Evolutionary conservation across 345 rosid genomes (phyloP), one percentile per base, ranked within the genome.

Genomic region (Luvunga scandens): DNA sequence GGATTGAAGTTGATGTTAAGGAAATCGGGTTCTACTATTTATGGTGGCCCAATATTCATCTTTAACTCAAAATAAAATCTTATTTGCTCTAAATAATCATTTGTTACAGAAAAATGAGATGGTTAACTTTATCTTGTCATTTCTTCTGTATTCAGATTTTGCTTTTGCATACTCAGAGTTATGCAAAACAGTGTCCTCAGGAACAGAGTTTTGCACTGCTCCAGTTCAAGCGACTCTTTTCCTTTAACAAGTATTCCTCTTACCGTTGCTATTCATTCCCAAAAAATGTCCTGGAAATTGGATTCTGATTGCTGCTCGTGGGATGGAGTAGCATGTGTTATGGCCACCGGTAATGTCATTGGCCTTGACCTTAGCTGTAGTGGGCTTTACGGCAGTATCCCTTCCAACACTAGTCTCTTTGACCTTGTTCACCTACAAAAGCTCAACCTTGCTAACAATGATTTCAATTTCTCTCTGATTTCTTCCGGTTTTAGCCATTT

Each of bases 211-310:
- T 13, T 38, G 69, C 76, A 8, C 53, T 69, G 36, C 72, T 67
- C 7, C 69, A 39, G 25, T 72, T 80, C 24, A 79, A 63, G 18
- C 57, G 53, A 55, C 53, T 71, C 16, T 25, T 76, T 62, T 66
- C 74, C 9, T 8, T 18, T 10, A 24, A 16, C 13, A 6, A 4
- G 10, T 2, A 8, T 4, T 22, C 5, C 39, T 38, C 25, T 21
- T 10, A 4, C 16, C 4, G 16, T 1, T 12, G 9, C 14, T 1
- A 3, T 22, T 5, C 62, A 2, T 57, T 2, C 12, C 61, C 27
- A 57, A 57, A 57, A 22, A 22, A 57, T 57, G 24, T 57, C 25
- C 61, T 7, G 56, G 55, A 21, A 57, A 0, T 19, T 0, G 61
- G 61, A 2, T 50, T 5, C 56, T 1, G 56, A 50, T 50, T 50